Conservation (phyloP, 225 moss, liverwort and hornwort species). For the Polytrichum formosum region DNA sequence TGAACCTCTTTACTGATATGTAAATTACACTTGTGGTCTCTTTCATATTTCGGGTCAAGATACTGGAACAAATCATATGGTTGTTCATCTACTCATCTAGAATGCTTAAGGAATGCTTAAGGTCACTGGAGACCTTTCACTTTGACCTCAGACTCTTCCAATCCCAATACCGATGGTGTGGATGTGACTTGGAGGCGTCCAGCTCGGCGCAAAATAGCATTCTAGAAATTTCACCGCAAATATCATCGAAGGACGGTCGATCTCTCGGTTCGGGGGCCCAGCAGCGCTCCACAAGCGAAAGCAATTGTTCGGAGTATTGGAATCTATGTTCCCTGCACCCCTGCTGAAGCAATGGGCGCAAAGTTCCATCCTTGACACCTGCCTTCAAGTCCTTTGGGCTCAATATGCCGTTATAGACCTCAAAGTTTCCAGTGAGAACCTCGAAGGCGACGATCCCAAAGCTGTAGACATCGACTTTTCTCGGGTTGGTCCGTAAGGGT, state of each 20-base stretch:
- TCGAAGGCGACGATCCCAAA: constrained; percentile 30
- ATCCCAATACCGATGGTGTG: no score
- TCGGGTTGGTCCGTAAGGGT: neutral
- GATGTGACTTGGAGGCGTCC: no score
- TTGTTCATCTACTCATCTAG: no score
- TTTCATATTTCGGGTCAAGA: no score
- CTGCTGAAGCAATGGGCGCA: constrained; percentile 18
- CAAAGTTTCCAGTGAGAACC: constrained; percentile 25
- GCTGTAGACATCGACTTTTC: constrained; percentile 16
- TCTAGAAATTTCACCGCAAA: neutral
- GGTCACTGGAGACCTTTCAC: no score
- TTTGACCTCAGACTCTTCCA: no score
- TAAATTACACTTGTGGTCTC: no score
- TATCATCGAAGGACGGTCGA: constrained; percentile 22
- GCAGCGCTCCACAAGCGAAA: constrained; percentile 20
- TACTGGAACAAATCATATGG: no score
- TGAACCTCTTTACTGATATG: no score
- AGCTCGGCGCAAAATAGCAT: no score
- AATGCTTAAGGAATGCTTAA: no score
- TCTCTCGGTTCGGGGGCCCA: neutral
- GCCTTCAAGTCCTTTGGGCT: neutral
- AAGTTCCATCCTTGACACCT: neutral
- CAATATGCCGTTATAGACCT: neutral
- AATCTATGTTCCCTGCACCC: constrained; percentile 3
- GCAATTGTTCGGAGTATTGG: neutral